These are phyloP conservation scores for Plasmodium malariae DNA, from an alignment of 169 alveolate genomes.

Conservation along the genomic window DNA sequence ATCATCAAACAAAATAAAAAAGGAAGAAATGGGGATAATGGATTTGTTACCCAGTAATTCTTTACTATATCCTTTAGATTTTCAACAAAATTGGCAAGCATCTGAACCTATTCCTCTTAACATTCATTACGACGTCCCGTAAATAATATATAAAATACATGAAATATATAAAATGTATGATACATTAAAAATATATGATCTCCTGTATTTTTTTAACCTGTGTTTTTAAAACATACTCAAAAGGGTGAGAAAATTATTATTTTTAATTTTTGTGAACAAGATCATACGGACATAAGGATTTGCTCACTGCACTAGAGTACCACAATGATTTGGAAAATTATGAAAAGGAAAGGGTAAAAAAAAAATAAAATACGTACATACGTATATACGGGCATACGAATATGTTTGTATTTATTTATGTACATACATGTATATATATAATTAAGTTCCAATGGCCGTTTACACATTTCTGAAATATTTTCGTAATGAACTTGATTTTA, in stretches of 20 bases:
- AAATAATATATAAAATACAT: too few species aligned
- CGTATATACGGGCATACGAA: neutral
- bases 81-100: slow-evolving; percentile 76
- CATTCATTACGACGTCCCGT: slow-evolving; percentile 71
- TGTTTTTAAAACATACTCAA: neutral
- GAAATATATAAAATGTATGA: too few species aligned
- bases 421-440: too few species aligned
- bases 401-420: too few species aligned
- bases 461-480: neutral
- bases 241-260: neutral
- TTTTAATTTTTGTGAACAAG: slow-evolving; percentile 17
- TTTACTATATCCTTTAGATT: slow-evolving; percentile 63
- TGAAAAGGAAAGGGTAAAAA: slow-evolving; percentile 58
- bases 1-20: neutral
- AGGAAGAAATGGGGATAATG: slow-evolving; percentile 38
- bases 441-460: neutral
- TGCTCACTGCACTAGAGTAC: slow-evolving; percentile 31
- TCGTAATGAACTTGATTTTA: neutral
- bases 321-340: slow-evolving; percentile 63
- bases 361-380: neutral
- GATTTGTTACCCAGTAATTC: slow-evolving; percentile 68
- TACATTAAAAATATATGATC: slow-evolving; percentile 4
- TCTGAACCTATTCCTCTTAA: slow-evolving; percentile 71
- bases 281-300: slow-evolving; percentile 68
- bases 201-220: neutral